phyloP scores from a whole-genome alignment of 306 rosid genomes.

The Glycine latifolia region DNA sequence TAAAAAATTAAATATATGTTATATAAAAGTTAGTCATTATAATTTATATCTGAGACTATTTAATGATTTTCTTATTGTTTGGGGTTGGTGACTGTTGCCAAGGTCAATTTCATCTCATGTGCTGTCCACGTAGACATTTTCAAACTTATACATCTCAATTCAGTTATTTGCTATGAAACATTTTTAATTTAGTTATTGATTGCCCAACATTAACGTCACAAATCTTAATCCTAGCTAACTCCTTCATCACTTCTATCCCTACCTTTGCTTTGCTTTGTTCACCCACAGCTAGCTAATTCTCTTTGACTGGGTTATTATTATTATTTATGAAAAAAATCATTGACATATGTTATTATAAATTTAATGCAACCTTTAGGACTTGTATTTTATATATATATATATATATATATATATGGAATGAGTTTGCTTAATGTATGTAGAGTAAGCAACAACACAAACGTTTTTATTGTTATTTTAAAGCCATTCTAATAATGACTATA shows the following conservation, averaged over 20 bases:
- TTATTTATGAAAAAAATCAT: not conserved
- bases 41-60: too few species aligned
- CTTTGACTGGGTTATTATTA: not conserved
- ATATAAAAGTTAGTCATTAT: too few species aligned
- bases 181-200: constrained; percentile 11
- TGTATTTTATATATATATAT: not conserved
- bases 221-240: not conserved
- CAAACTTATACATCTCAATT: not conserved
- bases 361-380: not conserved
- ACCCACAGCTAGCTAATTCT: not conserved
- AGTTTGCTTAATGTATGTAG: not conserved
- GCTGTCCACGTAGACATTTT: constrained; percentile 37
- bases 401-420: not conserved
- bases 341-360: not conserved
- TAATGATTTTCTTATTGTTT: too few species aligned
- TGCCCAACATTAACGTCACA: not conserved
- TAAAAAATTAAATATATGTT: too few species aligned
- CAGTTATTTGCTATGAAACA: not conserved
- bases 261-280: not conserved
- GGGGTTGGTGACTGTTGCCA: constrained; percentile 37
- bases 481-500: too few species aligned
- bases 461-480: not conserved
- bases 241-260: constrained; percentile 16
- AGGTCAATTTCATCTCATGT: constrained; percentile 28
- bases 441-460: not conserved